Evolutionary conservation across 352 stramenopile genomes (phyloP).

Genomic region (Phytophthora ramorum): DNA sequence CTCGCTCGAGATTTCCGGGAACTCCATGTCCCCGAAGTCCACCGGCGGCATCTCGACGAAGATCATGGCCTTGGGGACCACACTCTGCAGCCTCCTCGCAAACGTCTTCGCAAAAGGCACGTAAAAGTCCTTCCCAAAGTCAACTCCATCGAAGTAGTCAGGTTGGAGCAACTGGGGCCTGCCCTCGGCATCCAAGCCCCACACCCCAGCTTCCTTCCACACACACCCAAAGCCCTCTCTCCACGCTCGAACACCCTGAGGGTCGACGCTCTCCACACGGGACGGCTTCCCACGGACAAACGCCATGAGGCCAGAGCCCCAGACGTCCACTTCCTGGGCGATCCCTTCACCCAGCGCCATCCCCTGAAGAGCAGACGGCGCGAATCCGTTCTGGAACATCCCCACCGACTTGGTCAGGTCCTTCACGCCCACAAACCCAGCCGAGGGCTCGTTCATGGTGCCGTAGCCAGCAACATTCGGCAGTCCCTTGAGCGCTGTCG

Average conservation of each 20-base stretch:
- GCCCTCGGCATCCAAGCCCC: slow-evolving; percentile 42
- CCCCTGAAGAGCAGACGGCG: slow-evolving; percentile 69
- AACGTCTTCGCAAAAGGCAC: slow-evolving; percentile 72
- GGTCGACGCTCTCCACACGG: slow-evolving; percentile 50
- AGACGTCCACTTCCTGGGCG: slow-evolving; percentile 63
- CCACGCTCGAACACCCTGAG: slow-evolving; percentile 64
- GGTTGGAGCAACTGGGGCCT: slow-evolving; percentile 54
- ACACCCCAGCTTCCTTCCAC: slow-evolving; percentile 83
- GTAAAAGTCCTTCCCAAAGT: slow-evolving; percentile 81
- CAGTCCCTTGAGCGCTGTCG: slow-evolving; percentile 59
- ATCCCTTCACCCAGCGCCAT: slow-evolving; percentile 78
- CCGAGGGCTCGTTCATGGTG: slow-evolving; percentile 90
- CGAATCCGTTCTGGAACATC: slow-evolving; percentile 57
- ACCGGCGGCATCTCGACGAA: slow-evolving; percentile 82
- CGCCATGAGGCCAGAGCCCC: slow-evolving; percentile 65
- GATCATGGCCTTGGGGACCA: slow-evolving; percentile 65
- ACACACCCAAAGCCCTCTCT: slow-evolving; percentile 60
- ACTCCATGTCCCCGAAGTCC: slow-evolving; percentile 61
- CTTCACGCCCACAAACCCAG: slow-evolving; percentile 30
- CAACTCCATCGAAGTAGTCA: slow-evolving; percentile 66
- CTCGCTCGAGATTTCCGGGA: slow-evolving; percentile 60
- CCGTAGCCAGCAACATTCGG: slow-evolving; percentile 90
- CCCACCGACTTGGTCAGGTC: slow-evolving; percentile 54
- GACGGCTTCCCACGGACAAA: slow-evolving; percentile 60
- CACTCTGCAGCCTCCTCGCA: slow-evolving; percentile 50